Evolutionary conservation across 306 rosid species (phyloP).

Genomic region (Prosopis cineraria): DNA sequence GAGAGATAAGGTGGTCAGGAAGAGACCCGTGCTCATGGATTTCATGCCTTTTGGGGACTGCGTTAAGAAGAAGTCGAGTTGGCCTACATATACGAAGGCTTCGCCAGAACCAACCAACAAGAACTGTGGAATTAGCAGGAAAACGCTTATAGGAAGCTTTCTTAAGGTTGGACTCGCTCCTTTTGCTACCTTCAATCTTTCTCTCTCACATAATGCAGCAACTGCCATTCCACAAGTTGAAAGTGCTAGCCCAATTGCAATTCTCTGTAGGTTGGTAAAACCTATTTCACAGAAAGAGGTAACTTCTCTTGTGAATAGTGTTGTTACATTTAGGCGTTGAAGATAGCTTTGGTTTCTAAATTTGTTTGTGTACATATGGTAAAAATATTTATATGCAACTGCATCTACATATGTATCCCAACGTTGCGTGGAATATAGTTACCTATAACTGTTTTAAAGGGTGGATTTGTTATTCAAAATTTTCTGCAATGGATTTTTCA

Average conservation of each 20-base stretch:
- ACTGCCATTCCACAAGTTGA: neutral
- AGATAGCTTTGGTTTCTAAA: no score
- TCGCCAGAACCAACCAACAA: neutral
- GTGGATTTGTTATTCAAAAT: no score
- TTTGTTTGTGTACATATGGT: no score
- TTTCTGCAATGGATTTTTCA: no score
- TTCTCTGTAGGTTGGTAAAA: neutral
- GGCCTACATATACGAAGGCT: neutral
- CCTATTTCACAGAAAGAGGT: neutral
- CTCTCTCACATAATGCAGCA: neutral
- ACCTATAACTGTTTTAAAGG: no score
- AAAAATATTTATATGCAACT: no score
- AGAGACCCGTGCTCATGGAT: neutral
- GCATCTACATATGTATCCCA: no score
- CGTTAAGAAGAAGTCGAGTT: neutral
- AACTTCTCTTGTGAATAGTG: neutral
- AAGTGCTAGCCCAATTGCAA: neutral
- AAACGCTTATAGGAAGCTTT: neutral
- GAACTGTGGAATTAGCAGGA: slow-evolving; percentile 4
- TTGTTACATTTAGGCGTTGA: neutral
- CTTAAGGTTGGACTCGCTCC: neutral
- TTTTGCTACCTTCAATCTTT: neutral
- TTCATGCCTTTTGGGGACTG: neutral
- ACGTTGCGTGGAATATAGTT: no score
- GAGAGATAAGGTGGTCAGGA: neutral